Evolutionary conservation across 805 yeast species (phyloP).

Genomic region (Yamadazyma tumulicola): DNA sequence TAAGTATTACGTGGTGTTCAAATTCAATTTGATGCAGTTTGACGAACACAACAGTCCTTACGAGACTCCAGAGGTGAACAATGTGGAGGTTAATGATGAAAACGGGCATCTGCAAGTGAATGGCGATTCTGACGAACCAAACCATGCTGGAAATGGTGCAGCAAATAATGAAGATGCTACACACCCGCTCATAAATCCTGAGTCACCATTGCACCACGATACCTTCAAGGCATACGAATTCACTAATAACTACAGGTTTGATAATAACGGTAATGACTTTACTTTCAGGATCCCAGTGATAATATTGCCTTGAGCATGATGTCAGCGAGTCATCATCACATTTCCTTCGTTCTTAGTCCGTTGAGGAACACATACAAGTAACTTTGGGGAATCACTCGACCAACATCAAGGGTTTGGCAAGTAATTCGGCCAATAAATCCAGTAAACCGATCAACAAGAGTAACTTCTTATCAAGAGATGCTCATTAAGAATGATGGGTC

Average conservation of each 20-base stretch:
- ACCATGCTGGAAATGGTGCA: neutral
- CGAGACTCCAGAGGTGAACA: neutral
- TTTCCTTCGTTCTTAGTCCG: conserved; percentile 1
- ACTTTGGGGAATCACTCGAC: no score
- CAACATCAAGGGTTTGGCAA: no score
- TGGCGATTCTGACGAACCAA: neutral
- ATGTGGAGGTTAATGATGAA: neutral
- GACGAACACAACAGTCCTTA: conserved; percentile 6
- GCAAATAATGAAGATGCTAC: neutral
- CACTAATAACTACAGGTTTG: conserved; percentile 17
- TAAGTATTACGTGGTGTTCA: conserved; percentile 32
- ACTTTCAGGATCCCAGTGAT: conserved; percentile 27
- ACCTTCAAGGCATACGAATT: conserved; percentile 7
- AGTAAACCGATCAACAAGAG: no score
- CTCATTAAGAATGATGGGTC: no score
- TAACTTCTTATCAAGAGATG: no score
- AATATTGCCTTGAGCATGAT: conserved; percentile 6
- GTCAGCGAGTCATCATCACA: no score
- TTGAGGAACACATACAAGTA: no score
- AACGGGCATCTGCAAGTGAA: neutral
- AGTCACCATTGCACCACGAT: neutral
- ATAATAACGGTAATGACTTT: conserved; percentile 25
- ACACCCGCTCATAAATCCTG: no score
- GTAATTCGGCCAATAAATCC: no score
- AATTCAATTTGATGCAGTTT: conserved; percentile 32